phyloP scores from a whole-genome alignment of 1,284 basidiomycete species.

The Pulveroboletus sp. region DNA sequence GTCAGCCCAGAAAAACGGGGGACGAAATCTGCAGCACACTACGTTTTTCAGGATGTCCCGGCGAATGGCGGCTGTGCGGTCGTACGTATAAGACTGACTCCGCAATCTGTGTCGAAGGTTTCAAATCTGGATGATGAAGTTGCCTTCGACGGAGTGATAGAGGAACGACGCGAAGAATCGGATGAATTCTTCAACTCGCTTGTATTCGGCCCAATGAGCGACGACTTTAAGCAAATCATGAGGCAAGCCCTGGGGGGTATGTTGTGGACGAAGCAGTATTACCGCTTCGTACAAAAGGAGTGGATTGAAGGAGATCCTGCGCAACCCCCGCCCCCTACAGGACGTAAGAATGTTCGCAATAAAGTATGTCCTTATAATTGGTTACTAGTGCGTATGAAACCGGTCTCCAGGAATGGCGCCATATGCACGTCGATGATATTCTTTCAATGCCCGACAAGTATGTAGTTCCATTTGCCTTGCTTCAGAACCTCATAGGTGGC shows the following conservation, averaged over 20 bases:
- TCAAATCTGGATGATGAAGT: conserved; percentile 85
- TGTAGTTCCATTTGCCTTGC: conserved; percentile 23
- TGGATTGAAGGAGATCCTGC: conserved; percentile 96
- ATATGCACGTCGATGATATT: conserved; percentile 93
- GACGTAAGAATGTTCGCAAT: conserved; percentile 86
- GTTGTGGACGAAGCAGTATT: conserved; percentile 99
- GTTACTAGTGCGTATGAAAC: conserved; percentile 1
- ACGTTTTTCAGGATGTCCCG: conserved; percentile 85
- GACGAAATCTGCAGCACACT: conserved; percentile 93
- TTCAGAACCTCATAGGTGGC: conserved; percentile 1
- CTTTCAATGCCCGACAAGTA: conserved; percentile 98
- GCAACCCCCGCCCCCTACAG: conserved; percentile 91
- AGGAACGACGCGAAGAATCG: conserved; percentile 87
- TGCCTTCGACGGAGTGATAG: conserved; percentile 85
- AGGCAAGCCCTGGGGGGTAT: conserved; percentile 97
- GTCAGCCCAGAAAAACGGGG: conserved; percentile 88
- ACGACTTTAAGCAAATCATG: conserved; percentile 95
- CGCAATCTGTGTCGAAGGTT: conserved; percentile 74
- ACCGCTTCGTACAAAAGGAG: conserved; percentile 93
- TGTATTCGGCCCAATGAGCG: conserved; percentile 79
- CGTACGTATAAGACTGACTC: conserved; percentile 91
- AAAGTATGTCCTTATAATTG: conserved; percentile 45
- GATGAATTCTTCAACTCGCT: conserved; percentile 93
- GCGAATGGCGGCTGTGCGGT: conserved; percentile 92
- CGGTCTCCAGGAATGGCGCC: conserved; percentile 78